Evolutionary conservation across 495 filamentous ascomycete species (phyloP).

Genomic region (Halenospora varia): DNA sequence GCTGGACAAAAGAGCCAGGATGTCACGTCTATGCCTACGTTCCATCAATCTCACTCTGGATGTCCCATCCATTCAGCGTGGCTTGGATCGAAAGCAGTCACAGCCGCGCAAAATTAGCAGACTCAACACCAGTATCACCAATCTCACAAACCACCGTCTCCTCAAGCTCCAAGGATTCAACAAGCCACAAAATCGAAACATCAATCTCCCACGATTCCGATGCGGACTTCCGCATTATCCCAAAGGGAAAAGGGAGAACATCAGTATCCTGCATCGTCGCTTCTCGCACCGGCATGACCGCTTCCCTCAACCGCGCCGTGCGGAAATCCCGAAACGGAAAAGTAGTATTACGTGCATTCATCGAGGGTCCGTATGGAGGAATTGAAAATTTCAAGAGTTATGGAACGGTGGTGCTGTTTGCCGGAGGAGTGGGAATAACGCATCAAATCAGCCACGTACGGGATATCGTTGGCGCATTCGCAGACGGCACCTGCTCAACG

Average conservation of each 20-base stretch:
- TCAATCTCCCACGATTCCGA: background rate
- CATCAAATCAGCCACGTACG: constrained; percentile 58
- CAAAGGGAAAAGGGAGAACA: constrained; percentile 25
- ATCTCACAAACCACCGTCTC: background rate
- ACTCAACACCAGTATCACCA: background rate
- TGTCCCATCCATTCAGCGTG: constrained; percentile 39
- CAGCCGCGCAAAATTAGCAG: too few relatives aligned
- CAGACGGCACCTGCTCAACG: constrained; percentile 50
- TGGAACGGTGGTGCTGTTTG: constrained; percentile 63
- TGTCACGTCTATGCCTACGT: constrained; percentile 61
- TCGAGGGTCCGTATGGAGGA: constrained; percentile 64
- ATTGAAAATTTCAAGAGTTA: constrained; percentile 49
- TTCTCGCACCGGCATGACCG: constrained; percentile 60
- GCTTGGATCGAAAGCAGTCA: constrained; percentile 36
- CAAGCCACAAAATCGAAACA: background rate
- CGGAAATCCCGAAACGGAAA: background rate
- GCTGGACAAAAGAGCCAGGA: constrained; percentile 51
- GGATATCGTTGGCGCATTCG: constrained; percentile 51
- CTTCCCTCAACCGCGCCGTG: constrained; percentile 32
- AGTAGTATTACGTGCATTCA: constrained; percentile 36
- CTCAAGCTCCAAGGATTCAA: background rate
- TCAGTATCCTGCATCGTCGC: constrained; percentile 55
- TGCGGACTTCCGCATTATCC: background rate
- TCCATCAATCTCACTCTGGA: constrained; percentile 53
- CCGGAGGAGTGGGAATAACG: constrained; percentile 65